A percentile compares a stretch with the other conserved stretches of the same genome.
Conservation (phyloP, 1,139 yeast species). For the Petasospora fabianii region DNA sequence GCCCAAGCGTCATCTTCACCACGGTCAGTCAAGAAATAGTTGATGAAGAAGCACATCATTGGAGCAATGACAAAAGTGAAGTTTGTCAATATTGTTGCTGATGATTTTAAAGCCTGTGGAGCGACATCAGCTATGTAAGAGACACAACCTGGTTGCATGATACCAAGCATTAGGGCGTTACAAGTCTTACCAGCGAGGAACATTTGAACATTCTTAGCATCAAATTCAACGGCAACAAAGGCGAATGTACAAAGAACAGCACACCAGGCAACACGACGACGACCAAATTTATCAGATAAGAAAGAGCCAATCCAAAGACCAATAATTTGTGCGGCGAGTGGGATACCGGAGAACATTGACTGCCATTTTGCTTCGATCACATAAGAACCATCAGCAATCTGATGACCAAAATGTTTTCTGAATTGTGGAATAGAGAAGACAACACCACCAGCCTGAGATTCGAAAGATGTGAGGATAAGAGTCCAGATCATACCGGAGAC, state of each 20-base stretch:
- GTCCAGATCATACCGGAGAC: conserved; percentile 20
- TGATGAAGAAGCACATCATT: conserved; percentile 27
- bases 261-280: conserved; percentile 22
- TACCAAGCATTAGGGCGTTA: conserved; percentile 28
- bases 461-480: conserved; percentile 18
- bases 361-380: conserved; percentile 32
- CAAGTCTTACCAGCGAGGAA: conserved; percentile 32
- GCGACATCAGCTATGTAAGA: conserved; percentile 31
- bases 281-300: conserved; percentile 51
- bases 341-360: conserved; percentile 33
- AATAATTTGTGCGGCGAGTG: conserved; percentile 23
- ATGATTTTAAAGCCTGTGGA: conserved; percentile 31
- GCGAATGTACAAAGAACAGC: conserved; percentile 27
- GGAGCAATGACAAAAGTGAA: conserved; percentile 31
- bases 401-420: conserved; percentile 31
- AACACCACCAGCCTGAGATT: conserved; percentile 27
- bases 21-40: conserved; percentile 21
- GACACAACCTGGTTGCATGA: conserved; percentile 21
- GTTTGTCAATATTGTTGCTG: conserved; percentile 26
- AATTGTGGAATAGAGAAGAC: conserved; percentile 30
- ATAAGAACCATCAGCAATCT: conserved; percentile 20
- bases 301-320: conserved; percentile 37
- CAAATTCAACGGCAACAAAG: conserved; percentile 25
- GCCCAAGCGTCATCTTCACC: conserved; percentile 21
- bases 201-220: conserved; percentile 24